Conservation (phyloP, 768 basidiomycete genomes). For the Scleroderma citrinum region DNA sequence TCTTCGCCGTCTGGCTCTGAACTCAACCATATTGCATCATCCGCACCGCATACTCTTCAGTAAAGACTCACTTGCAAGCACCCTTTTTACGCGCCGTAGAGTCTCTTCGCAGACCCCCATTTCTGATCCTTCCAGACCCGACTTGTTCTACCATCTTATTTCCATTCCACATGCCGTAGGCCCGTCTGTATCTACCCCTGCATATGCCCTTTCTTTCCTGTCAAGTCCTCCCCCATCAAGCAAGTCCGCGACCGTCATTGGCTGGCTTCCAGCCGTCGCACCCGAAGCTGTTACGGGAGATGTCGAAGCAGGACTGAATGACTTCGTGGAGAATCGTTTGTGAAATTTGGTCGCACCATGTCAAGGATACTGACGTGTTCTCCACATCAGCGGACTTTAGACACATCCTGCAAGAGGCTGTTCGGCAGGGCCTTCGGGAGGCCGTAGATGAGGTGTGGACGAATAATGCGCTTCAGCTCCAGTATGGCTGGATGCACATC, state of each 20-base stretch:
- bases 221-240: conserved; percentile 36
- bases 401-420: conserved; percentile 51
- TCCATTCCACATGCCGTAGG: conserved; percentile 40
- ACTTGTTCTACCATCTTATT: conserved; percentile 65
- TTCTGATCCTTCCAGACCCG: conserved; percentile 55
- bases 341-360: neutral
- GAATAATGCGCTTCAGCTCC: conserved; percentile 58
- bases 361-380: neutral
- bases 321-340: conserved; percentile 71
- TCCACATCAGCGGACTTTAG: conserved; percentile 54
- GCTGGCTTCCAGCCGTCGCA: conserved; percentile 59
- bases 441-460: conserved; percentile 60
- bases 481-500: conserved; percentile 85
- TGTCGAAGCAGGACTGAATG: conserved; percentile 52
- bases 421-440: conserved; percentile 49
- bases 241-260: conserved; percentile 52
- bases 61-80: neutral
- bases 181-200: conserved; percentile 37
- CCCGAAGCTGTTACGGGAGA: conserved; percentile 24
- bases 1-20: too few relatives aligned
- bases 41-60: neutral
- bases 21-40: neutral
- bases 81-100: neutral
- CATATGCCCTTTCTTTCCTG: conserved; percentile 65
- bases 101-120: conserved; percentile 18